Conservation (phyloP, 192 early-diverging fungal genomes). For the Backusella tuberculispora region DNA sequence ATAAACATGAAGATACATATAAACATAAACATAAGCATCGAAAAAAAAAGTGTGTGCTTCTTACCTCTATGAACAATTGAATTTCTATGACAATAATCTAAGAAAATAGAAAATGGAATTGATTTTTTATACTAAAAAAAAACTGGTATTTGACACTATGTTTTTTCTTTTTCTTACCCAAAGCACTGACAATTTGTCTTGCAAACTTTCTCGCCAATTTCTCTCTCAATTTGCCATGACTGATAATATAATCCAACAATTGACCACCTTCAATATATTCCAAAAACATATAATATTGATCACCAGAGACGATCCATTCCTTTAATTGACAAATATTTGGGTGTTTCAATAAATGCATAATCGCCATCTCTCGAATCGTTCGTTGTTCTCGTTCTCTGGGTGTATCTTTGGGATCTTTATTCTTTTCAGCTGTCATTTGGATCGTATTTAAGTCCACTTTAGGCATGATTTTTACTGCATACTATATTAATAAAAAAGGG, state of each 20-base stretch:
- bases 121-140: not conserved
- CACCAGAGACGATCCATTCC: conserved; percentile 64
- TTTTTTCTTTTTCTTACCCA: conserved; percentile 49
- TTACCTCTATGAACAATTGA: conserved; percentile 35
- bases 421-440: not conserved
- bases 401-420: conserved; percentile 35
- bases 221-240: conserved; percentile 79
- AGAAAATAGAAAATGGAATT: not conserved
- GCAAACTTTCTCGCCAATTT: conserved; percentile 77
- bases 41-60: not conserved
- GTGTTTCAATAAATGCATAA: conserved; percentile 79
- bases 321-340: conserved; percentile 80
- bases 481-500: conserved; percentile 1
- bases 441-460: conserved; percentile 20
- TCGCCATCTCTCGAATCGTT: conserved; percentile 62
- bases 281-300: conserved; percentile 75
- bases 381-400: conserved; percentile 46
- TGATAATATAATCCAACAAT: conserved; percentile 83
- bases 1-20: no score
- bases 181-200: conserved; percentile 71
- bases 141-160: no score
- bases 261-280: conserved; percentile 82
- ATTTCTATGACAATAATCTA: conserved; percentile 36
- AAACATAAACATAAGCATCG: no score
- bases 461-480: conserved; percentile 34